Conservation (phyloP, 495 filamentous ascomycete species). For the Arthonia radiata region DNA sequence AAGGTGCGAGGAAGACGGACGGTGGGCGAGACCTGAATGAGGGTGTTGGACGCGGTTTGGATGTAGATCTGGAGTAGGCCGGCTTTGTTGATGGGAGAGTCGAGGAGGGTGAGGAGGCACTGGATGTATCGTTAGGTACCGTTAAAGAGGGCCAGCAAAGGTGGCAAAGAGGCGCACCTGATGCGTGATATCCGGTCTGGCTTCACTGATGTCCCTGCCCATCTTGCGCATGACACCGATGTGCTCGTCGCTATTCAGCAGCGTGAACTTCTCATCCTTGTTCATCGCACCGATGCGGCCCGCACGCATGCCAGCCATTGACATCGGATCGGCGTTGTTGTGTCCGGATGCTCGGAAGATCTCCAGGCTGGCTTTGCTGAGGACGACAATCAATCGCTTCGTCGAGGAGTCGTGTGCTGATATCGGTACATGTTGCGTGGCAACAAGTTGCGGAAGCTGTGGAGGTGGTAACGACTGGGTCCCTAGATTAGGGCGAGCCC, state of each 20-base stretch:
- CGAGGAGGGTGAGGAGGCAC: constrained; percentile 92
- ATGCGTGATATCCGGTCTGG: constrained; percentile 89
- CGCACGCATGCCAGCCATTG: constrained; percentile 22
- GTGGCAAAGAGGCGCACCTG: constrained; percentile 37
- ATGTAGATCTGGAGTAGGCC: constrained; percentile 96
- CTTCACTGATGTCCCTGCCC: constrained; percentile 95
- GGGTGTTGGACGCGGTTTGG: constrained; percentile 81
- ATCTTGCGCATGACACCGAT: constrained; percentile 98
- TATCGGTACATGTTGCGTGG: constrained; percentile 77
- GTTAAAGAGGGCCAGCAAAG: constrained; percentile 4
- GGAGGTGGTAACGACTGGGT: constrained; percentile 91
- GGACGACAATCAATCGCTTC: constrained; percentile 76
- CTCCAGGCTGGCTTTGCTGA: constrained; percentile 91
- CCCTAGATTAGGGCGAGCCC: no score
- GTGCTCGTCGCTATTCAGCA: constrained; percentile 96
- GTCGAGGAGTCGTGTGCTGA: constrained; percentile 65
- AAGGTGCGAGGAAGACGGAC: constrained; percentile 95
- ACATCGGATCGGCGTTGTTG: constrained; percentile 28
- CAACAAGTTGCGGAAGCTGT: constrained; percentile 66
- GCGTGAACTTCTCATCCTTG: constrained; percentile 77
- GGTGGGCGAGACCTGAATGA: constrained; percentile 92
- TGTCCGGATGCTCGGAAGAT: constrained; percentile 80
- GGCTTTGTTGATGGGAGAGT: constrained; percentile 95
- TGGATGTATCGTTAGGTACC: constrained; percentile 17
- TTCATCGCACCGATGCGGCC: constrained; percentile 29